phyloP scores from a whole-genome alignment of 306 rosid species.

The Vigna radiata region DNA sequence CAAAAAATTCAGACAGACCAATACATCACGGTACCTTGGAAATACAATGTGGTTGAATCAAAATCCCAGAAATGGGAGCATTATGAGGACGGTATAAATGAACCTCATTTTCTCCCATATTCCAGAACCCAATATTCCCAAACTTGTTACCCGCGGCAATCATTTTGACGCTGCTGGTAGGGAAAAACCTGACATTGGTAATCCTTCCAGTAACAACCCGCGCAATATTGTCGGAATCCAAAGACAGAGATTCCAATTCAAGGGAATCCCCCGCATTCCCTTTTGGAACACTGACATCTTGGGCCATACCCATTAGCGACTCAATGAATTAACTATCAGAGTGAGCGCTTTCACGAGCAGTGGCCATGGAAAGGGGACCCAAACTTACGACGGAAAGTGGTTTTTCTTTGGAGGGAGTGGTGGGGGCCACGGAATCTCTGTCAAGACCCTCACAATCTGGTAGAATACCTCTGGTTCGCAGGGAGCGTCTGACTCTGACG shows the following conservation, averaged over 20 bases:
- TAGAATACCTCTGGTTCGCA: slow-evolving; percentile 73
- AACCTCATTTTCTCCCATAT: slow-evolving; percentile 54
- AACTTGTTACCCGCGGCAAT: slow-evolving; percentile 67
- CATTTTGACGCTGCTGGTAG: slow-evolving; percentile 61
- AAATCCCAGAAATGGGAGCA: slow-evolving; percentile 77
- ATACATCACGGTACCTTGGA: slow-evolving; percentile 65
- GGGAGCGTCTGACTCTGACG: slow-evolving; percentile 71
- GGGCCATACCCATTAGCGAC: slow-evolving; percentile 51
- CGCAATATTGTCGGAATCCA: slow-evolving; percentile 70
- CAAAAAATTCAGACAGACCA: background rate
- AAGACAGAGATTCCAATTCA: slow-evolving; percentile 55
- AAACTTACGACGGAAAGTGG: background rate
- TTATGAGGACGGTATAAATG: slow-evolving; percentile 70
- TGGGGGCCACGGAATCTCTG: slow-evolving; percentile 31
- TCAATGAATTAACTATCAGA: slow-evolving; percentile 53
- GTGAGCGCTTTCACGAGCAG: slow-evolving; percentile 53
- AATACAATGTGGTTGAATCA: slow-evolving; percentile 60
- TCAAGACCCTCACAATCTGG: slow-evolving; percentile 56
- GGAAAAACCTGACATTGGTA: slow-evolving; percentile 59
- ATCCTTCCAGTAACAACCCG: slow-evolving; percentile 73
- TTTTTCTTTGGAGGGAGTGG: background rate
- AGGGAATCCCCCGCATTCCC: slow-evolving; percentile 32
- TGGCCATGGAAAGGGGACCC: slow-evolving; percentile 65
- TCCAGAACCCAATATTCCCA: slow-evolving; percentile 88
- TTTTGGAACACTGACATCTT: background rate